Percentiles rank a stretch among this genome's conserved stretches.
Conservation (phyloP, 2,329 filamentous ascomycete species). For the Cryphonectria nitschkei region DNA sequence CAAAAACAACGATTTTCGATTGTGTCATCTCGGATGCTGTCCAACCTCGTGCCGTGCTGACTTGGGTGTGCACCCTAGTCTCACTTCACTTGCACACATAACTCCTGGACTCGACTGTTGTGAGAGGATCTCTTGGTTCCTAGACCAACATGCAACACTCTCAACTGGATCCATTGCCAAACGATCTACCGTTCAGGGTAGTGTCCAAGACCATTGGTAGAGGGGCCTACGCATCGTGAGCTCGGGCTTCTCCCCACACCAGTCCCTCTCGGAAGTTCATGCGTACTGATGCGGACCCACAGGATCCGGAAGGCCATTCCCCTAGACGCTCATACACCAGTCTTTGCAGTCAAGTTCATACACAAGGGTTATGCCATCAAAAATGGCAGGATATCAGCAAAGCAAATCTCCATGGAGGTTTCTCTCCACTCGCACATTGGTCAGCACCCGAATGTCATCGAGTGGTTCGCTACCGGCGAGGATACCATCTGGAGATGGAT, state of each 20-base stretch:
- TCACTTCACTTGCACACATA: conserved; percentile 3
- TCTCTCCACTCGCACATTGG: conserved; percentile 87
- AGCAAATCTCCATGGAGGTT: conserved; percentile 91
- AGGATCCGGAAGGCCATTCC: conserved; percentile 95
- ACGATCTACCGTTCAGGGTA: conserved; percentile 86
- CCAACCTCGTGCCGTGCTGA: neutral
- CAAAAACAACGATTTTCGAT: conserved; percentile 1
- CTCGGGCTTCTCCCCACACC: conserved; percentile 29
- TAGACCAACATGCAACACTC: conserved; percentile 65
- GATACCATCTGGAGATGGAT: conserved; percentile 93
- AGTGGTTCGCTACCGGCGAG: conserved; percentile 87
- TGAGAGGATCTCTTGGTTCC: neutral
- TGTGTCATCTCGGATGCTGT: conserved; percentile 10
- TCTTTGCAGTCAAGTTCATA: conserved; percentile 98
- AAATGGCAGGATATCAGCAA: conserved; percentile 83
- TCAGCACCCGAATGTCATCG: conserved; percentile 90
- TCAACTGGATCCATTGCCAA: conserved; percentile 84
- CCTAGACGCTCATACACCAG: conserved; percentile 65
- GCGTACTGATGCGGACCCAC: conserved; percentile 32
- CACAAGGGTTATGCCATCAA: conserved; percentile 94
- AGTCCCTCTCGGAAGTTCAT: conserved; percentile 25
- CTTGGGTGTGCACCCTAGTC: conserved; percentile 9
- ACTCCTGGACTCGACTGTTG: conserved; percentile 3
- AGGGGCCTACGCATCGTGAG: conserved; percentile 94
- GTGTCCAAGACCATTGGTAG: conserved; percentile 96